Evolutionary conservation across 306 rosid genomes (phyloP).

Genomic region (Leucaena leucocephala): DNA sequence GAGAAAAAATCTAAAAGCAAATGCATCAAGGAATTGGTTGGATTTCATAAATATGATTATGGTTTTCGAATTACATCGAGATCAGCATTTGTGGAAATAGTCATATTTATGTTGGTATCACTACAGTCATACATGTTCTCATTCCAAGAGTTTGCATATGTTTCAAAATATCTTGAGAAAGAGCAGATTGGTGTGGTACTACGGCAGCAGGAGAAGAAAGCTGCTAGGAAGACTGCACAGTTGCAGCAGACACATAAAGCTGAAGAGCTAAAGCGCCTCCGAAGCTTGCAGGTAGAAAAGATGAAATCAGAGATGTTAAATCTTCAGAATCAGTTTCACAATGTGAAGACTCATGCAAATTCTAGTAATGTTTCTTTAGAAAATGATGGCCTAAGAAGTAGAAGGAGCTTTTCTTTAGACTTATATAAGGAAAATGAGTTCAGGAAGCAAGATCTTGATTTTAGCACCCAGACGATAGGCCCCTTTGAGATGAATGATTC

Average conservation of each 20-base stretch:
- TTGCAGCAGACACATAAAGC: slow-evolving; percentile 76
- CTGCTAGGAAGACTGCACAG: slow-evolving; percentile 95
- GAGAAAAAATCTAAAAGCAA: slow-evolving; percentile 64
- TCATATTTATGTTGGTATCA: slow-evolving; percentile 89
- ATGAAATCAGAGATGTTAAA: slow-evolving; percentile 98
- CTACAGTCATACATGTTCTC: slow-evolving; percentile 91
- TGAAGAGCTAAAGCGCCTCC: slow-evolving; percentile 74
- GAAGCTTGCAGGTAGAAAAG: slow-evolving; percentile 95
- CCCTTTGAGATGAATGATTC: too few relatives aligned
- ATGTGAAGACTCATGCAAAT: slow-evolving; percentile 52
- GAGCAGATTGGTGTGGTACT: slow-evolving; percentile 98
- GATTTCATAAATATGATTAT: slow-evolving; percentile 87
- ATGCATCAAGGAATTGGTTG: slow-evolving; percentile 55
- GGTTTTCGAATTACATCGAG: slow-evolving; percentile 96
- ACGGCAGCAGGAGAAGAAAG: slow-evolving; percentile 91
- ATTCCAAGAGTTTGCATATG: slow-evolving; percentile 82
- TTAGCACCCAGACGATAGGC: slow-evolving; percentile 29
- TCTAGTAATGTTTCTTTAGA: slow-evolving; percentile 60
- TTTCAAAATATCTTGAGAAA: slow-evolving; percentile 89
- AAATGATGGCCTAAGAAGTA: slow-evolving; percentile 69
- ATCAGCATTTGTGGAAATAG: slow-evolving; percentile 92
- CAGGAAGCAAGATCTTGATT: slow-evolving; percentile 27
- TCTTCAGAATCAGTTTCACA: slow-evolving; percentile 78
- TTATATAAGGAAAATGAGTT: slow-evolving; percentile 30
- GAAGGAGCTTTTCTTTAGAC: slow-evolving; percentile 58